Base-by-base conservation (phyloP, 2,329 filamentous ascomycete species). In the Xylaria polymorpha region DNA sequence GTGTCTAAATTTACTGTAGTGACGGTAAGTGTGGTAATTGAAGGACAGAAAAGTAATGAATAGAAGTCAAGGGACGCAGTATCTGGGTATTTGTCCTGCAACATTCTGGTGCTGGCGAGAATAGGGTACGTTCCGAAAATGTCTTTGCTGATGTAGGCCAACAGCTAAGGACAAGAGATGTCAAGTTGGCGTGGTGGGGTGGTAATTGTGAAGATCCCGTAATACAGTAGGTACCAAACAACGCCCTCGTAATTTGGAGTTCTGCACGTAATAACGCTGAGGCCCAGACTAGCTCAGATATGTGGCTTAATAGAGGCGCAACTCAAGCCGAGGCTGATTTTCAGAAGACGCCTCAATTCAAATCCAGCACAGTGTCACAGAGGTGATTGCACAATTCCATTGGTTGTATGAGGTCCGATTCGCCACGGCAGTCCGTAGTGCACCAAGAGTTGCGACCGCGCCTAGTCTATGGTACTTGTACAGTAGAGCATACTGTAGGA, bases 271-370 rank as follows among this genome's bases (percentile, higher is more conserved):
- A 56, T 61, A 62, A 43, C 41, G 29, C 15, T 22, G 57, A 29
- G 46, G 44, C 18, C 35, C 41, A 35, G 43, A 20, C 48, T 5
- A 61, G 50, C 57, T 53, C 50, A 35, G 57, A 44, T 43, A 15
- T 68, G 66, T 51, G 66, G 66, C 66, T 65, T 51, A 65, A 61
- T 25, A 44, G 39, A 32, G 12, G 48, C 20, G 22, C 3, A 37
- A 55, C n/a, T 37, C 9, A 15, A 22, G 39, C 39, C n/a, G 14
- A 48, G 61, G 56, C 60, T 61, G 35, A n/a, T 32, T 55, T 67
- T 41, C 4, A 22, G 37, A 22, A 62, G 55, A 48, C 18, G 58
- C 18, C 20, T 57, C 37, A 41, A 41, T 44, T 63, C 48, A 56
- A 67, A 68, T 65, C 2, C 50, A 51, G 20, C 20, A 20, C 37